These are phyloP conservation scores for Lithospermum erythrorhizon DNA, from an alignment of 257 asterid genomes.

Conservation along the genomic window DNA sequence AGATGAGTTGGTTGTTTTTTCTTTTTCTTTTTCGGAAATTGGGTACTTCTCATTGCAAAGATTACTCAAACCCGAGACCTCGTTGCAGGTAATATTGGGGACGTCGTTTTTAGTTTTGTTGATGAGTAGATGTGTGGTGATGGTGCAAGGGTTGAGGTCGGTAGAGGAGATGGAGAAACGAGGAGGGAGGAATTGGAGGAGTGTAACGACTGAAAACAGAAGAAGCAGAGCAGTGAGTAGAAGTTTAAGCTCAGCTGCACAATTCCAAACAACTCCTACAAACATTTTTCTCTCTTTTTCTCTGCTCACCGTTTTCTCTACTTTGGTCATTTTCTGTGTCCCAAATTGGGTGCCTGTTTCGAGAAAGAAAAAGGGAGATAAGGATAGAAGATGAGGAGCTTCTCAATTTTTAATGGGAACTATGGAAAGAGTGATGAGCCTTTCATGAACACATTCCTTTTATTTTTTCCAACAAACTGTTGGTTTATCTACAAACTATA, in stretches of 20 bases:
- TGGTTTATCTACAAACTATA: too few relatives aligned
- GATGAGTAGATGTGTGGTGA: constrained; percentile 16
- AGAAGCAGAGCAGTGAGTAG: constrained; percentile 49
- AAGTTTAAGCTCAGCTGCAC: constrained; percentile 60
- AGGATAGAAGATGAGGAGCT: too few relatives aligned
- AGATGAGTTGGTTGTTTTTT: not conserved
- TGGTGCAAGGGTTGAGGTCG: constrained; percentile 36
- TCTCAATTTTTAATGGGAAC: too few relatives aligned
- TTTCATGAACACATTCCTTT: too few relatives aligned
- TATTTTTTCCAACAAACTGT: too few relatives aligned
- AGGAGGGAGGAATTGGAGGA: constrained; percentile 55
- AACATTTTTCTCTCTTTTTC: constrained; percentile 41
- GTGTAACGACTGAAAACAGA: constrained; percentile 44
- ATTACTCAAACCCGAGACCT: too few relatives aligned
- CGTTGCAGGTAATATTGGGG: too few relatives aligned
- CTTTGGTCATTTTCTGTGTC: not conserved
- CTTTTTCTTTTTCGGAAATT: too few relatives aligned
- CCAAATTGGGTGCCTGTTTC: too few relatives aligned
- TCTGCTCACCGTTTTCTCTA: constrained; percentile 5
- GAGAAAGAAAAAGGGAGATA: too few relatives aligned
- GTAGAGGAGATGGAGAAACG: constrained; percentile 39
- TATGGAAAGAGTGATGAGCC: too few relatives aligned
- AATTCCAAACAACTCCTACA: constrained; percentile 58
- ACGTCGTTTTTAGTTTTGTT: not conserved
- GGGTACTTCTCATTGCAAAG: too few relatives aligned